A percentile compares a stretch with the other conserved stretches of the same genome.
Evolutionary conservation across 2,329 filamentous ascomycete genomes (phyloP).

Genomic region (Clonostachys chloroleuca): DNA sequence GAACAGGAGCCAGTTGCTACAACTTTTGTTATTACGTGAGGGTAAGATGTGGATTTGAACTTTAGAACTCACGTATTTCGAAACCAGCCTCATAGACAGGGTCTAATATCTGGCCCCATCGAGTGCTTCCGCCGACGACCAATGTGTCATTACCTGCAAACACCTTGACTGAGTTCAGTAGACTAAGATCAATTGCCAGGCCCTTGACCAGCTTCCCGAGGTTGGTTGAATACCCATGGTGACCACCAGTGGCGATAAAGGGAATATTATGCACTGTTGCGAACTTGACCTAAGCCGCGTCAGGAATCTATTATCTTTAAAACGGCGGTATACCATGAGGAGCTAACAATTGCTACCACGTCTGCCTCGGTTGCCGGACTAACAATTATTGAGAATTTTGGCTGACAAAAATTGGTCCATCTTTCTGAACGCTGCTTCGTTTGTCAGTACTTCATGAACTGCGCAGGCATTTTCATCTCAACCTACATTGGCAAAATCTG

Average conservation of each 20-base stretch:
- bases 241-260: conserved; percentile 6
- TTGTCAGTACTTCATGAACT: too few relatives aligned
- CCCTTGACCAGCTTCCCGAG: not conserved
- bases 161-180: conserved; percentile 5
- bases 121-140: conserved; percentile 4
- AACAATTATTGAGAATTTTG: not conserved
- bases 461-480: too few relatives aligned
- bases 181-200: conserved; percentile 8
- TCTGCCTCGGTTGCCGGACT: not conserved
- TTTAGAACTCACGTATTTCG: not conserved
- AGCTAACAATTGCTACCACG: not conserved
- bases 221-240: conserved; percentile 4
- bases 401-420: too few relatives aligned
- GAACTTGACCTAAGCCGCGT: conserved; percentile 8
- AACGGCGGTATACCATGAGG: conserved; percentile 7
- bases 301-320: too few relatives aligned
- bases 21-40: not conserved
- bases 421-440: too few relatives aligned
- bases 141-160: not conserved
- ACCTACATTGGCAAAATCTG: too few relatives aligned
- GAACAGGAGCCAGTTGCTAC: conserved; percentile 20
- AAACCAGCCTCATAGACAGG: not conserved
- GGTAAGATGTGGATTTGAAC: not conserved
- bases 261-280: conserved; percentile 4
- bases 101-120: conserved; percentile 1